phyloP scores from a whole-genome alignment of 1,139 yeast species.

The Suhomyces kunorum region DNA sequence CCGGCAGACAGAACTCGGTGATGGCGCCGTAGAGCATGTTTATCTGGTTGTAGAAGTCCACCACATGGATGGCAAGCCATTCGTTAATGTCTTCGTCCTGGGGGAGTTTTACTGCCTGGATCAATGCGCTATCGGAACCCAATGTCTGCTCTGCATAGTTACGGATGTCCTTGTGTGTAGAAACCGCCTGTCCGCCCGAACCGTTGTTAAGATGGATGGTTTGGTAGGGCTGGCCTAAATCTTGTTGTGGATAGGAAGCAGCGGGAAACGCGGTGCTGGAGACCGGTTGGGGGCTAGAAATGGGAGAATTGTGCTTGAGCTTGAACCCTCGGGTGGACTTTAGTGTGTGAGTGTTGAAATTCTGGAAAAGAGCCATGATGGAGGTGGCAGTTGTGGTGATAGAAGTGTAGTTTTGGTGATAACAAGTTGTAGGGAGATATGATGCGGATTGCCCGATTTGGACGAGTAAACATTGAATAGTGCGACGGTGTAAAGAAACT shows the following conservation, averaged over 20 bases:
- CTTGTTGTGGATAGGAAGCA: slow-evolving; percentile 32
- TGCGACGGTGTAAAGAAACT: slow-evolving; percentile 1
- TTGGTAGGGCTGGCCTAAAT: slow-evolving; percentile 27
- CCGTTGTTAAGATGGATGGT: slow-evolving; percentile 17
- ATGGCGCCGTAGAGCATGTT: slow-evolving; percentile 96
- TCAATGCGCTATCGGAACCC: slow-evolving; percentile 87
- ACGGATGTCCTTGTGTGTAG: slow-evolving; percentile 70
- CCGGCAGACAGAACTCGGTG: slow-evolving; percentile 93
- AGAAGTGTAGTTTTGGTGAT: background rate
- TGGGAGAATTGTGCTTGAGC: slow-evolving; percentile 43
- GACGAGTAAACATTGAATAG: too few relatives aligned
- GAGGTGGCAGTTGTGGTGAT: background rate
- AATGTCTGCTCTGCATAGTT: slow-evolving; percentile 91
- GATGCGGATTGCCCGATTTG: slow-evolving; percentile 7
- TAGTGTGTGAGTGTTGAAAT: slow-evolving; percentile 57
- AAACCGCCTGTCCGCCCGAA: slow-evolving; percentile 40
- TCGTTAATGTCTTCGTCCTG: slow-evolving; percentile 89
- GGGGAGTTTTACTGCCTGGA: slow-evolving; percentile 92
- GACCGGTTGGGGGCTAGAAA: slow-evolving; percentile 43
- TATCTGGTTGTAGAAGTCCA: slow-evolving; percentile 89
- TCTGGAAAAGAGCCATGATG: slow-evolving; percentile 55
- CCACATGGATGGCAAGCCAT: slow-evolving; percentile 95
- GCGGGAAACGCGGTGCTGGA: slow-evolving; percentile 38
- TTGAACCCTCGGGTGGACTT: slow-evolving; percentile 58
- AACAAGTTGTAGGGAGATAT: background rate